phyloP scores from a whole-genome alignment of 1,284 basidiomycete genomes.

The Ustilago bromivora region DNA sequence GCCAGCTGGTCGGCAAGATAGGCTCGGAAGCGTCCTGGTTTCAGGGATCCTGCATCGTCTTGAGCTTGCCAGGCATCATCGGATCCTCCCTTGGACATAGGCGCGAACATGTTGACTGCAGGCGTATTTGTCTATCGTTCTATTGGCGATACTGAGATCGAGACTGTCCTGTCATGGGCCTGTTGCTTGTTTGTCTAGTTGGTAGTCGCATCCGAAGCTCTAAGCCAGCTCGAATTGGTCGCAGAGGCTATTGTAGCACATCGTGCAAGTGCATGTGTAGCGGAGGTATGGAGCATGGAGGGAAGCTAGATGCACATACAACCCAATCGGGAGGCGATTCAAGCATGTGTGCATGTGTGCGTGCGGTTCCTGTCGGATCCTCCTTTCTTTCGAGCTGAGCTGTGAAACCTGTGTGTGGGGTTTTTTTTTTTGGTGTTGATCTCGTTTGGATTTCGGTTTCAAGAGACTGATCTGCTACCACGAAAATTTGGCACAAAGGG shows the following conservation, averaged over 20 bases:
- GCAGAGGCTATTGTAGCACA: neutral
- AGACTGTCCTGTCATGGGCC: neutral
- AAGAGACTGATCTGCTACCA: neutral
- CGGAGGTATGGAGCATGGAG: neutral
- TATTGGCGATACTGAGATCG: neutral
- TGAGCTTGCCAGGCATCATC: slow-evolving; percentile 54
- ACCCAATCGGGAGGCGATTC: neutral
- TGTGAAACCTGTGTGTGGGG: slow-evolving; percentile 2
- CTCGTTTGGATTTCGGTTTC: neutral
- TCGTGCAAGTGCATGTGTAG: neutral
- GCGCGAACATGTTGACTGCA: slow-evolving; percentile 37
- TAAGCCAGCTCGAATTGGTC: neutral
- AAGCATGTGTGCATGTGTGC: neutral
- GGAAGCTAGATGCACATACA: neutral
- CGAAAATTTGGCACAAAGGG: neutral
- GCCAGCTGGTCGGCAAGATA: slow-evolving; percentile 50
- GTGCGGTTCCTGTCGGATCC: neutral
- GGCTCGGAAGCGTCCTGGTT: slow-evolving; percentile 50
- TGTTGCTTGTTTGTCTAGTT: neutral
- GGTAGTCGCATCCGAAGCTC: neutral
- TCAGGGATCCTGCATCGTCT: slow-evolving; percentile 52
- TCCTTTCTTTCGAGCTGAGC: neutral
- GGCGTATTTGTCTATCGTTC: neutral
- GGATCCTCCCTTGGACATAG: slow-evolving; percentile 51
- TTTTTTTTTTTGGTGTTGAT: slow-evolving; percentile 2